A percentile compares a stretch with the other conserved stretches of the same genome.
phyloP scores from a whole-genome alignment of 129 eudicot species.

The Dittrichia graveolens region DNA sequence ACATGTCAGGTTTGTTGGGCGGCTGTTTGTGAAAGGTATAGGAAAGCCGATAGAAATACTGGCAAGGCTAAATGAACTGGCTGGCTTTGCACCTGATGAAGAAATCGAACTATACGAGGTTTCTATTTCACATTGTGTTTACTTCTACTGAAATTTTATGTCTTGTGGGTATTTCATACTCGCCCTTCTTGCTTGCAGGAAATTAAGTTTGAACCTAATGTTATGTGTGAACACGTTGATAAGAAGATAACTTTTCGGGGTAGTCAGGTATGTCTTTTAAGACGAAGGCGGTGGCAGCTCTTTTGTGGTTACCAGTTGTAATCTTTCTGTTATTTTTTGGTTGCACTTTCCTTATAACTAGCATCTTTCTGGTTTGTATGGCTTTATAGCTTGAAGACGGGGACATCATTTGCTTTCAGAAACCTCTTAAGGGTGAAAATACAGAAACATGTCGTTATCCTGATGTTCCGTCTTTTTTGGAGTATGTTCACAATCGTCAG shows the following conservation, averaged over 20 bases:
- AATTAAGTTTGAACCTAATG: constrained; percentile 74
- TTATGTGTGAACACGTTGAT: constrained; percentile 81
- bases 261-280: constrained; percentile 59
- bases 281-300: constrained; percentile 4
- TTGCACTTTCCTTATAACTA: constrained; percentile 1
- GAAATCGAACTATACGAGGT: constrained; percentile 89
- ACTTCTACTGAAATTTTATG: neutral
- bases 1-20: constrained; percentile 67
- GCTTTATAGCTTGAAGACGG: constrained; percentile 84
- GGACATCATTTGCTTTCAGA: constrained; percentile 87
- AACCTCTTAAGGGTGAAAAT: constrained; percentile 43
- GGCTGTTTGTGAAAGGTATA: constrained; percentile 67
- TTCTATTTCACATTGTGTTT: neutral
- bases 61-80: constrained; percentile 67
- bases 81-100: constrained; percentile 84
- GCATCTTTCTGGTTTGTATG: constrained; percentile 11
- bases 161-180: neutral
- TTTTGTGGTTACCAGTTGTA: neutral
- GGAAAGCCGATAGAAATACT: constrained; percentile 72
- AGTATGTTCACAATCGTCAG: constrained; percentile 87
- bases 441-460: constrained; percentile 65
- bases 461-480: constrained; percentile 79
- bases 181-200: constrained; percentile 47
- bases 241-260: constrained; percentile 58
- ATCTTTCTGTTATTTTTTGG: neutral